Percentiles rank a stretch among this genome's conserved stretches.
Evolutionary conservation across 192 early-diverging fungal genomes (phyloP).

Genomic region (Cladochytrium replicatum): DNA sequence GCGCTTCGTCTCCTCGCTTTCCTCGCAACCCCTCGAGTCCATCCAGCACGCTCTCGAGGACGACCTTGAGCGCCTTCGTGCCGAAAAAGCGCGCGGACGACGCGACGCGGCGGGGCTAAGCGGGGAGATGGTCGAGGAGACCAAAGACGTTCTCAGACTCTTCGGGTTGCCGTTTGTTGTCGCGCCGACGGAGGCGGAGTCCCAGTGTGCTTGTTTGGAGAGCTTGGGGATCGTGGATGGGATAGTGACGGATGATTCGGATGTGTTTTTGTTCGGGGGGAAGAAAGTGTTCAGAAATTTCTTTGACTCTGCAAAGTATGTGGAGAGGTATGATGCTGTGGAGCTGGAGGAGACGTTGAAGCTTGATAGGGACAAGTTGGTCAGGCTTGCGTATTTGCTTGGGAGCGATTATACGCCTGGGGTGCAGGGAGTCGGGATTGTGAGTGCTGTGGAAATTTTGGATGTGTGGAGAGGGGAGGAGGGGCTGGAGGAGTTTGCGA

Average conservation of each 20-base stretch:
- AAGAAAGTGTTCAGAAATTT: constrained; percentile 77
- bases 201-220: constrained; percentile 73
- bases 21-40: constrained; percentile 22
- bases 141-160: constrained; percentile 63
- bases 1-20: constrained; percentile 46
- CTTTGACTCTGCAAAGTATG: constrained; percentile 82
- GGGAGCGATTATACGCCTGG: constrained; percentile 98
- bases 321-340: constrained; percentile 67
- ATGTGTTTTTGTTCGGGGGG: constrained; percentile 90
- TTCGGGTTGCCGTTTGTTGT: constrained; percentile 93
- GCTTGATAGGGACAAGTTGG: constrained; percentile 59
- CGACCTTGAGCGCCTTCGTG: constrained; percentile 3
- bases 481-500: constrained; percentile 39
- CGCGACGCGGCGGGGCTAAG: constrained; percentile 55
- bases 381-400: constrained; percentile 78
- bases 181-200: constrained; percentile 95
- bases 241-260: constrained; percentile 93
- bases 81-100: constrained; percentile 32
- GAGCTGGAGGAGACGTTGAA: constrained; percentile 58
- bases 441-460: constrained; percentile 83
- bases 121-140: constrained; percentile 64
- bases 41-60: constrained; percentile 12
- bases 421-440: constrained; percentile 74
- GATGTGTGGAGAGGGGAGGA: constrained; percentile 52
- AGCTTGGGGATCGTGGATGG: constrained; percentile 69